Base-by-base conservation (phyloP, 2,329 filamentous ascomycete species). In the Fusarium xyrophilum region DNA sequence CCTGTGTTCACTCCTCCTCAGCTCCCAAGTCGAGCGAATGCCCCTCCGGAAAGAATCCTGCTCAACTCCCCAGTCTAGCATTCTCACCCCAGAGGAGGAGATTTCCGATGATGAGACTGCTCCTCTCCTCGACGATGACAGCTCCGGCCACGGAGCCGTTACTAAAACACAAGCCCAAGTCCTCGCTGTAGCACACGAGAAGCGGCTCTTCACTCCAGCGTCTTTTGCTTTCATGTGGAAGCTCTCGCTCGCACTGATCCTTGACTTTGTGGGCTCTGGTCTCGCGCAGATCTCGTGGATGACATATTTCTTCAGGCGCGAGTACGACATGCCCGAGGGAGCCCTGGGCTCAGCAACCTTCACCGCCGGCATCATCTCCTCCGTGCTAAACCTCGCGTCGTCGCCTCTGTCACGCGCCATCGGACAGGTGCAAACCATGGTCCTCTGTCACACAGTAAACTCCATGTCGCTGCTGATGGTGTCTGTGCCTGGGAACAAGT, bases 251-350 rank as follows among this genome's bases (percentile, higher is more conserved):
- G 70, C 69, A 10, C 58, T 72, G 52, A 58, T 51, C 1, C 40
- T 71, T 17, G 67, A 72, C 54, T 72, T 72, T 61, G 55, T 72
- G 27, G 69, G 67, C 2, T 72, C 70, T 0, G 70, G 70, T 4
- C 59, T 72, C 1, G 69, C 70, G 4, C 67, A 71, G 21, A 71
- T 72, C n/a, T 72, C 70, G 1, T 72, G 70, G 70, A 72, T 72
- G 69, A 72, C 60, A 3, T 72, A 72, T 9, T 72, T 72, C 40
- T 71, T 72, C 52, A 72, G 67, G 13, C 47, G 67, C 21, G 70
- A 72, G 39, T 72, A 72, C 40, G 46, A 72, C 17, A 70, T 72
- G 44, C 53, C 69, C 4, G 69, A 69, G 10, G 69, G 69, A 1
- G 69, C 70, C 0, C 10, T 72, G 0, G 70, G 70, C 0, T 69